Evolutionary conservation across 805 yeast species (phyloP).

Genomic region (Metschnikowia picachoensis): DNA sequence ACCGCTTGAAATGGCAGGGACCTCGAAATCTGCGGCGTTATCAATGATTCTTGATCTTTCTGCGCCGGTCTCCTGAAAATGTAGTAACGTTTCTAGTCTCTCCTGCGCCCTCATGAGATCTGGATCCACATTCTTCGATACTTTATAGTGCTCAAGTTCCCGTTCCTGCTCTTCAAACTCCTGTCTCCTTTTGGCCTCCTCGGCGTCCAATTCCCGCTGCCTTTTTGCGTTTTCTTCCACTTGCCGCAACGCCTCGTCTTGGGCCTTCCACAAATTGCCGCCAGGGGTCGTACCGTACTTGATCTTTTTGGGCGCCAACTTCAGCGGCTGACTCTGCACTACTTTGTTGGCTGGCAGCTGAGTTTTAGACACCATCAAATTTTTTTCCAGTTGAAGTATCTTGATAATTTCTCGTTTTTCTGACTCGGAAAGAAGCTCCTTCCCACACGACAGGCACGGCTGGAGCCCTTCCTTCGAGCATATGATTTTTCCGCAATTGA

Average conservation of each 20-base stretch:
- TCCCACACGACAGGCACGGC: conserved; percentile 82
- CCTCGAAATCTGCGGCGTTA: conserved; percentile 83
- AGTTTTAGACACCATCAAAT: conserved; percentile 22
- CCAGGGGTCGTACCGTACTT: conserved; percentile 55
- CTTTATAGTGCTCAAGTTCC: conserved; percentile 42
- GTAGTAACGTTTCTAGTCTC: conserved; percentile 65
- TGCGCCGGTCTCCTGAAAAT: conserved; percentile 81
- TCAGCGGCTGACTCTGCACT: conserved; percentile 18
- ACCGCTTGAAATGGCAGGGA: conserved; percentile 44
- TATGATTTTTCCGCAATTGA: conserved; percentile 90
- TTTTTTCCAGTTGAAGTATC: conserved; percentile 52
- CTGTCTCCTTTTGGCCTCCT: conserved; percentile 22
- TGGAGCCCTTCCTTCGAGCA: conserved; percentile 88
- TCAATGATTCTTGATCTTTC: conserved; percentile 92
- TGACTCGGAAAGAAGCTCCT: conserved; percentile 55
- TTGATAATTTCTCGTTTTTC: conserved; percentile 58
- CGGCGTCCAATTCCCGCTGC: conserved; percentile 21
- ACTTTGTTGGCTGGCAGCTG: conserved; percentile 17
- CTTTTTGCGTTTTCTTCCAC: conserved; percentile 45
- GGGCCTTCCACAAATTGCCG: conserved; percentile 62
- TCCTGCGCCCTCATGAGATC: conserved; percentile 69
- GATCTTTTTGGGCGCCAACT: conserved; percentile 39
- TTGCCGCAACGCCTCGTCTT: conserved; percentile 57
- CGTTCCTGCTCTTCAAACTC: conserved; percentile 39
- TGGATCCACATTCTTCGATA: conserved; percentile 43